Conservation (phyloP, 306 rosid species). For the peach (Prunus persica) region DNA sequence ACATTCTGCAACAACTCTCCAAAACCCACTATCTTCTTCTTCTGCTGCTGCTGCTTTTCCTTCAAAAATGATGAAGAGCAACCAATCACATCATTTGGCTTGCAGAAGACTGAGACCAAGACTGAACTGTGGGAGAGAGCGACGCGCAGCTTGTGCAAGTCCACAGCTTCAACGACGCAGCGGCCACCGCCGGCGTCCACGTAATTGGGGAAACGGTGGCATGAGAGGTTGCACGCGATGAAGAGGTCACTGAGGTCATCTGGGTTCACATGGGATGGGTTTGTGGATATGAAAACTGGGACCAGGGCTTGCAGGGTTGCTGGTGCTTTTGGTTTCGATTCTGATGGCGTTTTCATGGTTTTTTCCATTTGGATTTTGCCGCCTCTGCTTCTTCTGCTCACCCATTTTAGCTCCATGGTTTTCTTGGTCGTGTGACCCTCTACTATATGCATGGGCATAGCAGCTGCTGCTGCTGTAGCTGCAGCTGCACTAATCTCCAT, state of each 20-base stretch:
- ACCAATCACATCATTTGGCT: slow-evolving; percentile 22
- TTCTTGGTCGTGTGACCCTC: slow-evolving; percentile 5
- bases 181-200: slow-evolving; percentile 11
- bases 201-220: slow-evolving; percentile 39
- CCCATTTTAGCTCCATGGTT: slow-evolving; percentile 34
- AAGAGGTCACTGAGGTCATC: slow-evolving; percentile 51
- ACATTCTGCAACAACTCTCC: slow-evolving; percentile 38
- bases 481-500: neutral
- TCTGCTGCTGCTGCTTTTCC: neutral
- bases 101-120: slow-evolving; percentile 72
- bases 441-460: slow-evolving; percentile 7
- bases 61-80: neutral
- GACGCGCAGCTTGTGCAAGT: slow-evolving; percentile 52
- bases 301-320: slow-evolving; percentile 17
- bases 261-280: slow-evolving; percentile 46
- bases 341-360: slow-evolving; percentile 6
- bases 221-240: slow-evolving; percentile 51
- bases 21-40: slow-evolving; percentile 2
- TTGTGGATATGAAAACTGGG: slow-evolving; percentile 63
- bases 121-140: slow-evolving; percentile 73
- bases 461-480: neutral
- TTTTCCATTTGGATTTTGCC: slow-evolving; percentile 23
- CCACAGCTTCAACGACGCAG: slow-evolving; percentile 32
- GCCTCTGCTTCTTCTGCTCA: slow-evolving; percentile 5
- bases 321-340: neutral